Conservation (phyloP, 192 early-diverging fungal genomes). For the Coemansia sp. region DNA sequence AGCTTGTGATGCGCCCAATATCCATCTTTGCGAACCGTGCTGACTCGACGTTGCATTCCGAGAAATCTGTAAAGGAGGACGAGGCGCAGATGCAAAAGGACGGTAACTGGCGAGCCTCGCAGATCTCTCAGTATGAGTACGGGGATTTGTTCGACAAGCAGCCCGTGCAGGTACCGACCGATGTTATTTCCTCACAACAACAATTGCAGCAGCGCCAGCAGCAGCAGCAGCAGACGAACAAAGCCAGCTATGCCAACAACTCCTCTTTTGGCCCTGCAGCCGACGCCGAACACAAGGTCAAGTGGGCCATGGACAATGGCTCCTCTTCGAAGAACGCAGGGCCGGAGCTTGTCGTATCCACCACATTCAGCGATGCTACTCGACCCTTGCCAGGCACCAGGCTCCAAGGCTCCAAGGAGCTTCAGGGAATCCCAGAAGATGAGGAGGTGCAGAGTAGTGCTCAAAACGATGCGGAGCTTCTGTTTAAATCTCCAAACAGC, state of each 20-base stretch:
- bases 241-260: neutral
- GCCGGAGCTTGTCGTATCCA: neutral
- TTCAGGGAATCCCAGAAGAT: neutral
- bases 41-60: neutral
- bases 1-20: constrained; percentile 45
- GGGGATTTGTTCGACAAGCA: neutral
- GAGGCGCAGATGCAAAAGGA: constrained; percentile 8
- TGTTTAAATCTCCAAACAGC: neutral
- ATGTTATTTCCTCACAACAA: constrained; percentile 4
- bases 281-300: constrained; percentile 9
- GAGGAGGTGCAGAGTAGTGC: neutral
- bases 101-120: constrained; percentile 13
- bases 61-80: neutral
- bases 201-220: constrained; percentile 16
- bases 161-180: constrained; percentile 3
- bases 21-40: constrained; percentile 16
- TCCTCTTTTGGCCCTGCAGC: constrained; percentile 13
- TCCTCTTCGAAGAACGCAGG: neutral
- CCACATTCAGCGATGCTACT: neutral
- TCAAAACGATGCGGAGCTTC: neutral
- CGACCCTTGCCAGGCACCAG: neutral
- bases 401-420: neutral
- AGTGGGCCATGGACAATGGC: constrained; percentile 15
- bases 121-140: constrained; percentile 43
- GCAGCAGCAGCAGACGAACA: constrained; percentile 9